These are phyloP conservation scores for Didymella glomerata DNA, from an alignment of 2,329 filamentous ascomycete genomes.

Conservation along the genomic window DNA sequence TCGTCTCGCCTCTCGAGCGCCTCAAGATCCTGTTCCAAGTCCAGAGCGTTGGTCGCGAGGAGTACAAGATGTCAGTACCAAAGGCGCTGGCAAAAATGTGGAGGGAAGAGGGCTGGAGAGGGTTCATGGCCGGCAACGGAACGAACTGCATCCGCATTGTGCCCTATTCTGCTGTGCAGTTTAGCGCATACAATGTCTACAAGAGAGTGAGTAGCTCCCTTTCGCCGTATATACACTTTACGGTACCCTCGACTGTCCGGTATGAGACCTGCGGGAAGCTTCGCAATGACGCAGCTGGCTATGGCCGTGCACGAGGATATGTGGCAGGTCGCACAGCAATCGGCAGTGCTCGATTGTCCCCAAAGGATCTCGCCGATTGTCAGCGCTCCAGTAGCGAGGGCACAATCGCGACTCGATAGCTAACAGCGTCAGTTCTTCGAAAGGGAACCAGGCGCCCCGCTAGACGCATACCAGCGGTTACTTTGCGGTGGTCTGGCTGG, in stretches of 20 bases:
- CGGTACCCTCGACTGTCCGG: background rate
- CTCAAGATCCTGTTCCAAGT: conserved; percentile 98
- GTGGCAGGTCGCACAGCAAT: background rate
- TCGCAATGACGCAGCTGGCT: background rate
- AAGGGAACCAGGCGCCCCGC: conserved; percentile 73
- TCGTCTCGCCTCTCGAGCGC: conserved; percentile 93
- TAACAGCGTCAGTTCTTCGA: conserved; percentile 72
- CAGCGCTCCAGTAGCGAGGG: background rate
- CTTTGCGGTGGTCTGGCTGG: conserved; percentile 91
- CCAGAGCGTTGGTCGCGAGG: conserved; percentile 86
- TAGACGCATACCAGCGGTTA: conserved; percentile 77
- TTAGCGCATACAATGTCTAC: conserved; percentile 97
- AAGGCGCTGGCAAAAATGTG: conserved; percentile 95
- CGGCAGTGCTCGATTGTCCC: background rate
- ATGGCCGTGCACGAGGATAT: background rate
- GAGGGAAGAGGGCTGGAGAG: conserved; percentile 94
- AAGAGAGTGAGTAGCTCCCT: conserved; percentile 72
- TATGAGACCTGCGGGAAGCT: background rate
- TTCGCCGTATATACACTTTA: background rate
- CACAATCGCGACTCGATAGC: background rate
- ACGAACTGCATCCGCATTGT: conserved; percentile 99
- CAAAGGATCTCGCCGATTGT: background rate
- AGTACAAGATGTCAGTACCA: conserved; percentile 91
- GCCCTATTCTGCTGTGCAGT: conserved; percentile 97
- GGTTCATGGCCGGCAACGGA: conserved; percentile 97